These are phyloP conservation scores for Phytopythium delawarense DNA, from an alignment of 352 stramenopile genomes.

Conservation along the genomic window DNA sequence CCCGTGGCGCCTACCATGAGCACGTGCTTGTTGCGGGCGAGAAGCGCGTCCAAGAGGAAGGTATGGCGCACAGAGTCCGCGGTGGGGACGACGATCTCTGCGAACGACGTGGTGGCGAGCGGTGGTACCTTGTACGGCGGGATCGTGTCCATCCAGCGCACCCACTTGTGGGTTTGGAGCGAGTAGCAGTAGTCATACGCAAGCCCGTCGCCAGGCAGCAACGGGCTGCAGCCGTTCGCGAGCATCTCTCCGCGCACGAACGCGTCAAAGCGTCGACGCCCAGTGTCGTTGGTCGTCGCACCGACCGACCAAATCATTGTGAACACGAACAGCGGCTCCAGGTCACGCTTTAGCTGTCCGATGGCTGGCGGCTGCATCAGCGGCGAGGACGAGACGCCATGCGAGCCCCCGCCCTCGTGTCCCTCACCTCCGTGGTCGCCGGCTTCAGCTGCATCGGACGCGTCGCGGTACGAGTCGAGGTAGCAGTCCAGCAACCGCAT, in stretches of 20 bases:
- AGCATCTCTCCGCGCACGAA: constrained; percentile 87
- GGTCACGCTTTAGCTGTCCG: constrained; percentile 69
- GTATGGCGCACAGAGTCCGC: constrained; percentile 93
- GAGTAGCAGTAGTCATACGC: constrained; percentile 93
- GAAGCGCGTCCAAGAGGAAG: constrained; percentile 85
- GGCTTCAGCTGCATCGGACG: constrained; percentile 14
- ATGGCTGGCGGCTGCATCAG: constrained; percentile 27
- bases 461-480: constrained; percentile 63
- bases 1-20: constrained; percentile 93
- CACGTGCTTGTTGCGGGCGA: constrained; percentile 87
- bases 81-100: constrained; percentile 93
- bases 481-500: constrained; percentile 93
- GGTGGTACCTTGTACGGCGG: constrained; percentile 62
- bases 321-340: constrained; percentile 91
- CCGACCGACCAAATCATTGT: constrained; percentile 91
- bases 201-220: constrained; percentile 53
- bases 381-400: not conserved
- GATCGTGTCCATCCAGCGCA: constrained; percentile 94
- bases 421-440: constrained; percentile 1
- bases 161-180: constrained; percentile 86
- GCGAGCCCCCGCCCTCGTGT: not conserved
- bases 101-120: constrained; percentile 57
- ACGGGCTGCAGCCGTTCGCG: constrained; percentile 47
- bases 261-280: constrained; percentile 84
- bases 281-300: constrained; percentile 86